phyloP scores from a whole-genome alignment of 257 asterid genomes.

The Salvia miltiorrhiza region DNA sequence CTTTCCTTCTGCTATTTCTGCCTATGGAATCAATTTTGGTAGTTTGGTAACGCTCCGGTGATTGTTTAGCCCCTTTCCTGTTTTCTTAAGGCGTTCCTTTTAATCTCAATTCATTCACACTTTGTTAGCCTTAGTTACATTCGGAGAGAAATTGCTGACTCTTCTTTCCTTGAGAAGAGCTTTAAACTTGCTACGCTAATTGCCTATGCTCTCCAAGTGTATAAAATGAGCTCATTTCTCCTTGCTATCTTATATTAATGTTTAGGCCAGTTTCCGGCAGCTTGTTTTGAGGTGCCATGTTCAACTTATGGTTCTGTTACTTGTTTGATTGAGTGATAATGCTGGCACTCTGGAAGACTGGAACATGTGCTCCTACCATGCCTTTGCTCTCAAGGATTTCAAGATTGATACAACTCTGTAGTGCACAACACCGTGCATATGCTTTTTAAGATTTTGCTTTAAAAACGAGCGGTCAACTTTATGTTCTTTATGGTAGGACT shows the following conservation, averaged over 20 bases:
- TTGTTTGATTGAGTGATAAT: not conserved
- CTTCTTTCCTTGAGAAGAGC: no score
- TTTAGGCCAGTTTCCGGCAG: not conserved
- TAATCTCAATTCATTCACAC: not conserved
- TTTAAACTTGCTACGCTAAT: not conserved
- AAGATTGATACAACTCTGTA: not conserved
- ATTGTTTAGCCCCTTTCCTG: not conserved
- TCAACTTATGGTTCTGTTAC: no score
- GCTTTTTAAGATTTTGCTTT: not conserved
- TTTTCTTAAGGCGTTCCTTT: not conserved
- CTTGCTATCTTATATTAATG: not conserved
- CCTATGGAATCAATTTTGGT: not conserved
- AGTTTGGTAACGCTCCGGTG: not conserved
- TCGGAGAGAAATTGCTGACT: no score
- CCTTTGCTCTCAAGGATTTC: conserved; percentile 4
- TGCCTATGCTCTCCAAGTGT: not conserved
- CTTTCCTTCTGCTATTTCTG: not conserved
- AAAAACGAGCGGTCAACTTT: not conserved
- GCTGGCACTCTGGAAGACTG: not conserved
- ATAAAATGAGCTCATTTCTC: not conserved
- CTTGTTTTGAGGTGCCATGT: no score
- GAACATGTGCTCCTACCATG: not conserved
- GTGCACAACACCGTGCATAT: not conserved
- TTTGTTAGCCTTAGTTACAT: not conserved
- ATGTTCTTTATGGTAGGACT: not conserved